Evolutionary conservation across 225 moss, liverwort and hornwort species (phyloP), one percentile per base, ranked within the genome.

Genomic region (Pleurozium schreberi): DNA sequence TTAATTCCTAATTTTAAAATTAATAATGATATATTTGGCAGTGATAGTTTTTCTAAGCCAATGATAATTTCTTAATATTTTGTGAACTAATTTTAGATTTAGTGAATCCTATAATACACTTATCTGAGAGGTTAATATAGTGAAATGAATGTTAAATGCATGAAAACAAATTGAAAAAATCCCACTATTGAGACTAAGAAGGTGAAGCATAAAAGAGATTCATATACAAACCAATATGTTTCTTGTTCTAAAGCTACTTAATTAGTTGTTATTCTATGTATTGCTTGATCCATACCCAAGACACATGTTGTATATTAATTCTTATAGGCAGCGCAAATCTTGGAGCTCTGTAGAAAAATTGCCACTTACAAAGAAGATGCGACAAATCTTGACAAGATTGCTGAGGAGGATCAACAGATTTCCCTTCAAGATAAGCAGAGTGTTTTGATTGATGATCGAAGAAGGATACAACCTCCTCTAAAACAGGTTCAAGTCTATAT

Each of bases 261-360:
- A 34, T 52, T 50, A 36, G 8, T 89, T 87, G 8, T 10, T 84
- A 43, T 40, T 63, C 15, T 53, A 30, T 80, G 30, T 55, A 42
- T 52, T 75, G 36, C 52, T 79, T 15, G 6, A 75, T 90, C n/a
- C 30, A 79, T 75, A 85, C 33, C 70, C 10, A 34, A 75, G 69
- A 82, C 25, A 84, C 75, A 80, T 52, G 55, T 18, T 4, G 2
- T 75, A 10, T 75, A 53, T 80, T 86, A 66, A 74, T 66, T 52
- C 27, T 80, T 83, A 70, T 88, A 96, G 96, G 92, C 91, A 86
- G 84, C 85, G 53, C 91, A 92, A 80, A 95, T 95, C 50, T 71
- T 91, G 61, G 89, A 91, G 77, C 94, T 95, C 17, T 76, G 52
- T 42, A 92, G 52, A 77, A 95, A 87, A 67, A n/a, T 95, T 64